Base-by-base conservation (phyloP, 116 monocot species). In the Iris pallida region DNA sequence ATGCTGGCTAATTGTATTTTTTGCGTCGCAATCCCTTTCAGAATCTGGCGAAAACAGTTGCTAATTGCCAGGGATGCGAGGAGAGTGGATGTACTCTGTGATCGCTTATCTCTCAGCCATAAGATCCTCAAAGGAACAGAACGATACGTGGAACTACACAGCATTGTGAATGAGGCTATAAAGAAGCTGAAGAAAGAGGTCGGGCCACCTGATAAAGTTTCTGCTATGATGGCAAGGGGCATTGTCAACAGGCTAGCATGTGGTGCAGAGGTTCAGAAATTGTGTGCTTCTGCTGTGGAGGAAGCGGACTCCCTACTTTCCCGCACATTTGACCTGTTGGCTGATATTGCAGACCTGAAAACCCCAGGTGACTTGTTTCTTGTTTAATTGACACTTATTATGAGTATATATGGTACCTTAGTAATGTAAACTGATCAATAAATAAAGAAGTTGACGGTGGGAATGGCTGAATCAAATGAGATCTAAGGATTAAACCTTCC, bases 181-280 rank as follows among this genome's bases (percentile, higher is more conserved):
- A 84, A 73, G 11, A 84, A 82, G 51, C 81, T 91, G 57, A 86
- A 91, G 64, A 86, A 86, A 54, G 95, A 95, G 76, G 77, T 91
- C 20, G 95, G 91, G 5, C 71, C 91, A 47, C 84, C 88, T 8
- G 82, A 91, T 64, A 78, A 84, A 53, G 88, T 91, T 6, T 85
- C 90, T 47, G 40, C 68, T 48, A 70, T 71, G 55, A 91, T 80
- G 80, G 91, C 82, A 45, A 76, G 95, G 8, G 88, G 88, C 46
- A 88, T 88, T 15, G 95, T 95, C 57, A 95, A 91, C 73, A 73
- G 91, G 19, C 95, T 95, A 57, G 69, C 78, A 58, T 88, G 88
- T 71, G 86, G 95, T 42, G 72, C 84, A 8, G 91, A 95, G 48
- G 78, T 95, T 52, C 95, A 91, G 55, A 86, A 84, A 56, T 81